Base-by-base conservation (phyloP, 352 stramenopile genomes). In the Pythium volutum region DNA sequence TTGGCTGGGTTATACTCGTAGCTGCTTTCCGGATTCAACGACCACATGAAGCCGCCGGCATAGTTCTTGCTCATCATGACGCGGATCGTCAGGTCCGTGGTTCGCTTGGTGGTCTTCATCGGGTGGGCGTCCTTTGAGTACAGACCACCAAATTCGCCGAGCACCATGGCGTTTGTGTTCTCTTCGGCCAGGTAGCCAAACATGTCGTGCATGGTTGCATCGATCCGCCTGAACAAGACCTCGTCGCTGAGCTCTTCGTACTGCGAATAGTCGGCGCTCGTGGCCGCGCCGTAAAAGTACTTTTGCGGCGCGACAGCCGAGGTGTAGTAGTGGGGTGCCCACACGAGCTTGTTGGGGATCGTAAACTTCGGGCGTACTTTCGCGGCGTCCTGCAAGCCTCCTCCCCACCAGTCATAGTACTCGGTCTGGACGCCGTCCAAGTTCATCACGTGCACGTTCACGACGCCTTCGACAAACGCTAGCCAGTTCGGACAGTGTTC, bases 341-440 rank as follows among this genome's bases (percentile, higher is more conserved):
- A 93, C 9, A 93, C 83, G 20, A 93, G 64, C 56, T 93, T 93
- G 56, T 88, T 71, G 10, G 65, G 38, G 10, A 76, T 65, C 16
- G 59, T 70, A 57, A 90, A 83, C 16, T 79, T 72, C 16, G 87
- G 48, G 0, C 71, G 64, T 25, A 76, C 64, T 23, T 70, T 67
- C 12, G 64, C 59, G 18, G 72, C 75, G 8, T 70, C 56, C 59
- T 84, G 74, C 0, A 90, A 69, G 1, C 76, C 78, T 14, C 75
- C 77, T 20, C 81, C 81, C 33, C 79, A 87, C 79, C 79, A 92
- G 50, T 89, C 80, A n/a, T 88, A 84, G 54, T 88, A 89, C 10
- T 66, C 45, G 46, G 77, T 86, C 11, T 69, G 31, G 11, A 73
- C 69, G 6, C 69, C 74, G 20, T 86, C 80, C 39, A 87, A 75